Evolutionary conservation across 2,329 filamentous ascomycete genomes (phyloP).

Genomic region (Diaporthe destruens): DNA sequence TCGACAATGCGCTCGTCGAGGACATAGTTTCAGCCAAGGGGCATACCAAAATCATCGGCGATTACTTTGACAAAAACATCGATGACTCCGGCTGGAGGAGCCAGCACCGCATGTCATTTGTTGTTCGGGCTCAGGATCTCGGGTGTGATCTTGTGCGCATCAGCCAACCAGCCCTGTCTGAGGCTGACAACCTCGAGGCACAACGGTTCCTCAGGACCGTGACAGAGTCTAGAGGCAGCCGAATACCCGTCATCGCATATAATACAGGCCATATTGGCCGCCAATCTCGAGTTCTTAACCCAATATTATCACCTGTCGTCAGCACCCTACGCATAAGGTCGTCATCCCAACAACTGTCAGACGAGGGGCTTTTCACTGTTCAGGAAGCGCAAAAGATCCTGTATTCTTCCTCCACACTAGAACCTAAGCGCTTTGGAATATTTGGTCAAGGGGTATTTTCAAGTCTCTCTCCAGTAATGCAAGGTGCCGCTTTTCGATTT

Average conservation of each 20-base stretch:
- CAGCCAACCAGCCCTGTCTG: slow-evolving; percentile 59
- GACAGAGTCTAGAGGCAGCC: slow-evolving; percentile 46
- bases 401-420: slow-evolving; percentile 67
- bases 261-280: slow-evolving; percentile 14
- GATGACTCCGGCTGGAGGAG: slow-evolving; percentile 51
- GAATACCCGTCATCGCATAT: not conserved
- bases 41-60: slow-evolving; percentile 12
- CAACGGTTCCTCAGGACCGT: slow-evolving; percentile 57
- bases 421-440: slow-evolving; percentile 71
- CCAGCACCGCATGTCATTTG: slow-evolving; percentile 50
- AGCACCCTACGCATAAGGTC: not conserved
- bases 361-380: not conserved
- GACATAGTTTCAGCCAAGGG: slow-evolving; percentile 2
- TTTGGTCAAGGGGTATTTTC: slow-evolving; percentile 70
- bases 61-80: not conserved
- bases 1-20: not conserved
- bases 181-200: slow-evolving; percentile 65
- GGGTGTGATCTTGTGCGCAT: slow-evolving; percentile 66
- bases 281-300: not conserved
- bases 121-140: slow-evolving; percentile 53
- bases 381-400: slow-evolving; percentile 48
- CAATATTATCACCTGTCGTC: not conserved
- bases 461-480: slow-evolving; percentile 73
- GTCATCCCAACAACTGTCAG: not conserved
- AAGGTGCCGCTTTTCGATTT: slow-evolving; percentile 69